Evolutionary conservation across 106 monocot genomes (phyloP).

Genomic region (Allium sativum): DNA sequence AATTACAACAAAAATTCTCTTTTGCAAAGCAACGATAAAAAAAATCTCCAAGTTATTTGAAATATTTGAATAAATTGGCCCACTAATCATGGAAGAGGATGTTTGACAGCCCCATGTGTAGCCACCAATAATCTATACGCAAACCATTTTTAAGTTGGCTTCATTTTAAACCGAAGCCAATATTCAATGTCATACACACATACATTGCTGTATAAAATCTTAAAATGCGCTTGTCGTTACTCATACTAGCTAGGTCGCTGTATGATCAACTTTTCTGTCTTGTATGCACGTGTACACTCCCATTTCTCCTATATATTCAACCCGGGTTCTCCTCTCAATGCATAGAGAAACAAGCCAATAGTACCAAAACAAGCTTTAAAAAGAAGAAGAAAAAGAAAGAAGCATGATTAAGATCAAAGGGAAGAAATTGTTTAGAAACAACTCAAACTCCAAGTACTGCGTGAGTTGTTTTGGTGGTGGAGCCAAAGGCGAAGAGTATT

Average conservation of each 20-base stretch:
- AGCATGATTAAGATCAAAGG: conserved; percentile 37
- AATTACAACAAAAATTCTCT: too few species aligned
- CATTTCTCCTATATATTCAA: conserved; percentile 12
- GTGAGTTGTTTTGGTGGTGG: neutral
- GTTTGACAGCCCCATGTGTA: conserved; percentile 8
- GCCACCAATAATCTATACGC: neutral
- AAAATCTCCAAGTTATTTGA: neutral
- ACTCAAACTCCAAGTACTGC: conserved; percentile 5
- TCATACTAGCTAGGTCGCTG: conserved; percentile 4
- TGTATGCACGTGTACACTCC: conserved; percentile 22
- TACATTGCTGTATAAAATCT: neutral
- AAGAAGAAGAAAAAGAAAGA: neutral
- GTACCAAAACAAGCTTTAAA: neutral
- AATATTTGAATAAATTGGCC: neutral
- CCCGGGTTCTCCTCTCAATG: neutral
- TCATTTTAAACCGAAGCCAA: neutral
- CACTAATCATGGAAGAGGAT: conserved; percentile 10
- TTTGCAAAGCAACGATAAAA: too few species aligned
- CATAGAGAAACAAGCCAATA: neutral
- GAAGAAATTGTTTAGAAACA: conserved; percentile 35
- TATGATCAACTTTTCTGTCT: neutral
- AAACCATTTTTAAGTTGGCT: neutral
- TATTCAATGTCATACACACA: neutral
- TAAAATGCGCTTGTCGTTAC: too few species aligned
- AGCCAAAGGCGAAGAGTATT: neutral